Evolutionary conservation across 495 filamentous ascomycete genomes (phyloP).

Genomic region (Penicillium nucicola): DNA sequence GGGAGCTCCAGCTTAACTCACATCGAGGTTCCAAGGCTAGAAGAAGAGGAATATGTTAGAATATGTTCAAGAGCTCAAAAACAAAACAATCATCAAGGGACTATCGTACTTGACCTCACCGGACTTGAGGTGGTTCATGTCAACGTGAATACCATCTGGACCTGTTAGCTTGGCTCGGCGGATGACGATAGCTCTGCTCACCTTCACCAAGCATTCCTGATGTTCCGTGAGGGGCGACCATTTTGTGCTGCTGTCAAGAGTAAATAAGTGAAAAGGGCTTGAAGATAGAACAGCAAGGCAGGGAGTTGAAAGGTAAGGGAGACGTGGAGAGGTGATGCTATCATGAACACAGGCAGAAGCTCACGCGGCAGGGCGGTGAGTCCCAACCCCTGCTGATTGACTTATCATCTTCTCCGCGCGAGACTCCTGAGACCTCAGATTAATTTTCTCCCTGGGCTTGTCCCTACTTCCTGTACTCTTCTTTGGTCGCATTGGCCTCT

Average conservation of each 20-base stretch:
- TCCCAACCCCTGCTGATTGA: conserved; percentile 14
- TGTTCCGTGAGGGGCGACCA: conserved; percentile 47
- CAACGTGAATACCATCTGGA: conserved; percentile 95
- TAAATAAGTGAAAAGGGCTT: not conserved
- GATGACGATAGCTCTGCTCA: conserved; percentile 35
- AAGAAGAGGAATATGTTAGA: conserved; percentile 29
- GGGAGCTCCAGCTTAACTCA: conserved; percentile 48
- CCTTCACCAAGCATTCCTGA: conserved; percentile 73
- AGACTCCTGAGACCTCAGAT: conserved; percentile 29
- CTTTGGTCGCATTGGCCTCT: conserved; percentile 2
- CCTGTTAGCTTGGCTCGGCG: conserved; percentile 20
- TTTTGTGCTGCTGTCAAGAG: conserved; percentile 19
- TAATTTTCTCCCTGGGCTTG: not conserved
- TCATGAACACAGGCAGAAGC: conserved; percentile 36
- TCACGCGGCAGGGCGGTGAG: conserved; percentile 41
- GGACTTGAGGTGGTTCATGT: conserved; percentile 93
- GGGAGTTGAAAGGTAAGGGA: conserved; percentile 11
- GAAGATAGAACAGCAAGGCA: conserved; percentile 6
- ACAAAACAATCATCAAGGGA: not conserved
- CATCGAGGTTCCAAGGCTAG: conserved; percentile 95
- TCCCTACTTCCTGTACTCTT: not conserved
- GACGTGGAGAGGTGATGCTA: conserved; percentile 15
- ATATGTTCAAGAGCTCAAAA: not conserved
- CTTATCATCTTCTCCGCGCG: conserved; percentile 24
- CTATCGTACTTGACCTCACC: conserved; percentile 82